These are phyloP conservation scores for Avicennia marina DNA, from an alignment of 257 asterid genomes.

Conservation along the genomic window DNA sequence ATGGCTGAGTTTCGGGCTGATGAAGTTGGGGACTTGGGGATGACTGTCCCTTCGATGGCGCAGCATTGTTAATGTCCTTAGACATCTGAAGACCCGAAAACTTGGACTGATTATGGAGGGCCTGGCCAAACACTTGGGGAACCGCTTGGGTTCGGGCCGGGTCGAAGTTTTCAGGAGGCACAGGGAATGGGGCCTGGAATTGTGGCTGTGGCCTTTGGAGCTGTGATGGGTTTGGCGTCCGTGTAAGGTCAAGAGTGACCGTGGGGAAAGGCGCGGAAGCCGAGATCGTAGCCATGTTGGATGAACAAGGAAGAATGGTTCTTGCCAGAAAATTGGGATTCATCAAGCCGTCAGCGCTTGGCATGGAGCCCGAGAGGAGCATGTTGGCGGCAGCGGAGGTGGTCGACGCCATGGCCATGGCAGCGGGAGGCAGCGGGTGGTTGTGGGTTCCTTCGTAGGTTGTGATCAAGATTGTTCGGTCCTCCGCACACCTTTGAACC, in stretches of 20 bases:
- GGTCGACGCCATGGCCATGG: conserved; percentile 97
- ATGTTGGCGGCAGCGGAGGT: conserved; percentile 91
- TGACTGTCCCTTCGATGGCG: conserved; percentile 2
- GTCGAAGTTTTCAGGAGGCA: conserved; percentile 25
- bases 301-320: conserved; percentile 62
- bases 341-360: conserved; percentile 82
- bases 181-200: conserved; percentile 50
- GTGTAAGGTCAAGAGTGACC: conserved; percentile 87
- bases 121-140: conserved; percentile 51
- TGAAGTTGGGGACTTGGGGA: conserved; percentile 15
- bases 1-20: conserved; percentile 19
- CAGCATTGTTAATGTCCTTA: conserved; percentile 16
- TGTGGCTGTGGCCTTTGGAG: conserved; percentile 37
- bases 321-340: conserved; percentile 70
- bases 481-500: conserved; percentile 98
- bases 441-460: conserved; percentile 91
- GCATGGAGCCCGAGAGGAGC: conserved; percentile 90
- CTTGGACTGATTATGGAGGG: conserved; percentile 67
- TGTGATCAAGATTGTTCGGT: conserved; percentile 60
- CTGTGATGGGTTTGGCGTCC: conserved; percentile 45
- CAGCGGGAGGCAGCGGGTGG: conserved; percentile 96
- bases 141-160: conserved; percentile 19
- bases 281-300: conserved; percentile 87
- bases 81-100: conserved; percentile 80
- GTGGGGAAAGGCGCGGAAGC: conserved; percentile 98